Base-by-base conservation (phyloP, 805 yeast genomes). In the Candida corydali region DNA sequence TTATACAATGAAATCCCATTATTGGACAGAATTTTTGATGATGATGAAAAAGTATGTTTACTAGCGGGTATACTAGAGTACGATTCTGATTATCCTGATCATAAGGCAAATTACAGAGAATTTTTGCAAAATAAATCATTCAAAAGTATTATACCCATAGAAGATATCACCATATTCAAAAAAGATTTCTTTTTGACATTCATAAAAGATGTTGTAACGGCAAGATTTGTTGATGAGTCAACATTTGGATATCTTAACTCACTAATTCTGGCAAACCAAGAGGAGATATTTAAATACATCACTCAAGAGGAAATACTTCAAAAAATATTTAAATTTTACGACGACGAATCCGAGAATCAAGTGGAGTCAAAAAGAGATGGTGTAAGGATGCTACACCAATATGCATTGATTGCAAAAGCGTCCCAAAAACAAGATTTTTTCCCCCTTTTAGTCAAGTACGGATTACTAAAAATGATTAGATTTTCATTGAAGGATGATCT, bases 181-280 rank as follows among this genome's bases (percentile, higher is more conserved):
- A 78, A 78, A 50, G 88, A 93, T 26, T 86, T 81, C 54, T 70
- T 86, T 39, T 65, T 88, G 38, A 89, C 83, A 51, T 86, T 85
- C 54, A 63, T 93, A 33, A 84, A 84, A 55, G 96, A 91, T 56
- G 94, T 86, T 14, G 94, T 86, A 1, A 61, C 91, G 18, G 89
- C 93, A 3, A 67, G 96, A 36, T 63, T 82, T 28, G 55, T 91
- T 32, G 98, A 91, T 55, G 98, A 91, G 54, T 76, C 80, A 29
- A 75, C 88, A 4, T 78, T 80, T 51, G 76, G 75, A 43, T 63
- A 83, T 40, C 69, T 93, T 25, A 65, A 81, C 12, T 76, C 84
- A 1, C 62, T 83, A 62, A 81, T 86, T 4, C 80, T 77, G 49
- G 58, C 70, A 46, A 80, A 84, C 50, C 91, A 86, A 48, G 75